These are phyloP conservation scores for Cylindrodendrum hubeiense DNA, from an alignment of 2,329 filamentous ascomycete genomes.

Conservation along the genomic window DNA sequence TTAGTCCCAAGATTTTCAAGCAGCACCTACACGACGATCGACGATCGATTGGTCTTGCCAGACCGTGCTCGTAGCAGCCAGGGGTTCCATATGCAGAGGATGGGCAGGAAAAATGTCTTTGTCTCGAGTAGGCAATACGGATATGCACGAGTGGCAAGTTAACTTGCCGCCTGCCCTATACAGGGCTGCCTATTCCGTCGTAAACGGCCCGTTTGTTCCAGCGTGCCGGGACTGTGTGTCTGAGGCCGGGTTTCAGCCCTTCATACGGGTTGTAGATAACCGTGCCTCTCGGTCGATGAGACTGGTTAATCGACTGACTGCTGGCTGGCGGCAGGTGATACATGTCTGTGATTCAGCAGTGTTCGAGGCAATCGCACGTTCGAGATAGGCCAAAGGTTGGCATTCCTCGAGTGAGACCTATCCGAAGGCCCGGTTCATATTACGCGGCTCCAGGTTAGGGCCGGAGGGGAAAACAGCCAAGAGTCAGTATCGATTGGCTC, in stretches of 20 bases:
- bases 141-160: not conserved
- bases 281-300: not conserved
- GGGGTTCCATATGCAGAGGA: not conserved
- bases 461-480: not conserved
- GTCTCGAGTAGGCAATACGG: not conserved
- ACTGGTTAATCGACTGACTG: not conserved
- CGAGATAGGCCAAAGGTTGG: not conserved
- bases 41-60: too few species aligned
- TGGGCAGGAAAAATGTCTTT: not conserved
- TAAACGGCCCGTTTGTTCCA: slow-evolving; percentile 23
- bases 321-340: not conserved
- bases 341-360: not conserved
- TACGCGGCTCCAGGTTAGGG: not conserved
- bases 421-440: not conserved
- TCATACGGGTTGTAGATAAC: not conserved
- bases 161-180: not conserved
- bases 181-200: not conserved
- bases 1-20: too few species aligned
- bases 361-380: not conserved
- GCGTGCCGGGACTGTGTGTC: slow-evolving; percentile 12
- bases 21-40: too few species aligned
- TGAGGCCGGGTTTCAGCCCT: not conserved
- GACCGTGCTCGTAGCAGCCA: not conserved
- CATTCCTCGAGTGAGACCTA: not conserved
- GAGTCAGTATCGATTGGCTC: not conserved